phyloP scores from a whole-genome alignment of 164 flowering plant genomes.

The Liriodendron chinense region DNA sequence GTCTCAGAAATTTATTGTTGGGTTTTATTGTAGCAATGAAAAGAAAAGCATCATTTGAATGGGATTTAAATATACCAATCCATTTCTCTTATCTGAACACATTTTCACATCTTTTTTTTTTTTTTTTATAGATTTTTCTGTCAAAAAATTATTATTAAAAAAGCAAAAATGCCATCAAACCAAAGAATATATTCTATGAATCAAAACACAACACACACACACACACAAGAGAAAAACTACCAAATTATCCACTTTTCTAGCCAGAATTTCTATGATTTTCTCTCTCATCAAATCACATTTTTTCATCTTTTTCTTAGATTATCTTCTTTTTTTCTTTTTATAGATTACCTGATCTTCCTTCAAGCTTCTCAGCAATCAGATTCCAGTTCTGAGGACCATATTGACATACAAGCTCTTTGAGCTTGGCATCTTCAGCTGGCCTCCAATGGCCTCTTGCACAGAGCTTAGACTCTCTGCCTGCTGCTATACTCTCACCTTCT shows the following conservation, averaged over 20 bases:
- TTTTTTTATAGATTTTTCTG: background rate
- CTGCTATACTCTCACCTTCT: conserved; percentile 7
- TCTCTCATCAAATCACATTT: background rate
- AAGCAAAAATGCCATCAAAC: background rate
- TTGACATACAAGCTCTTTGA: conserved; percentile 53
- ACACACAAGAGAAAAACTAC: too few relatives aligned
- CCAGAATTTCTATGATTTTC: background rate
- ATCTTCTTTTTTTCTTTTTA: too few relatives aligned
- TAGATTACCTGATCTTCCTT: conserved; percentile 69
- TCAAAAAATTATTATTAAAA: background rate
- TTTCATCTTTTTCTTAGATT: background rate
- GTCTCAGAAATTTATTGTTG: background rate
- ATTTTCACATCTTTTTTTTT: too few relatives aligned
- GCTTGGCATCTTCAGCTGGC: conserved; percentile 73
- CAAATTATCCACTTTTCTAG: too few relatives aligned
- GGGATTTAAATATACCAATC: background rate
- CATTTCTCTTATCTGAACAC: too few relatives aligned
- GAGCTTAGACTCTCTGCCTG: conserved; percentile 24
- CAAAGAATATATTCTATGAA: background rate
- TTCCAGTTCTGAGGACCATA: conserved; percentile 85
- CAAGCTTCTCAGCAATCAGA: conserved; percentile 74
- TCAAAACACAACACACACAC: too few relatives aligned
- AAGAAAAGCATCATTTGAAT: background rate
- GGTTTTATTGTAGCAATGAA: background rate
- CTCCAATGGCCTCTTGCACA: conserved; percentile 84